Percentiles rank a stretch among this genome's conserved stretches.
Conservation (phyloP, 768 basidiomycete species). For the Termitomyces sp. region DNA sequence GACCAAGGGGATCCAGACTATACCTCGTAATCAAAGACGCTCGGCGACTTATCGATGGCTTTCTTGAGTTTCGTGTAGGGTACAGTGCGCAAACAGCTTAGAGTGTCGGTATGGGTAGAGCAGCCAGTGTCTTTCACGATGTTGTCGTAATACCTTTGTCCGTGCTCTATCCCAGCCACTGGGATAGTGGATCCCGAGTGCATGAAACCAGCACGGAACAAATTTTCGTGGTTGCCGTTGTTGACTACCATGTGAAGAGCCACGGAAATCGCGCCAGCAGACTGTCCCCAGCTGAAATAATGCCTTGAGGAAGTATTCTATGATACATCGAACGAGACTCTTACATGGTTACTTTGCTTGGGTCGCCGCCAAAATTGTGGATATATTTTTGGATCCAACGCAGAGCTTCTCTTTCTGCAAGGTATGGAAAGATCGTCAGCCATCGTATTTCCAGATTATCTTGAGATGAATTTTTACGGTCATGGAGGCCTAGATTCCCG, state of each 20-base stretch:
- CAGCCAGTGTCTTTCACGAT: slow-evolving; percentile 41
- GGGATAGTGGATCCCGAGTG: slow-evolving; percentile 45
- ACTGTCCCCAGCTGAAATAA: slow-evolving; percentile 33
- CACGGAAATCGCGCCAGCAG: slow-evolving; percentile 51
- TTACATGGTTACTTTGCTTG: slow-evolving; percentile 54
- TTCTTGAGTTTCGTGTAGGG: slow-evolving; percentile 34
- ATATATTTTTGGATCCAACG: slow-evolving; percentile 70
- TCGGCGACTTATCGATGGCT: slow-evolving; percentile 39
- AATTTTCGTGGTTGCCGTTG: slow-evolving; percentile 36
- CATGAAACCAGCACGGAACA: slow-evolving; percentile 52
- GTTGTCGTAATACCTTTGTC: slow-evolving; percentile 43
- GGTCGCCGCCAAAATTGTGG: slow-evolving; percentile 61
- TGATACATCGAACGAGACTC: slow-evolving; percentile 9
- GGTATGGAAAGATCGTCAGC: background rate
- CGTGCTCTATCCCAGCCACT: slow-evolving; percentile 38
- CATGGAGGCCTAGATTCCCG: slow-evolving; percentile 65
- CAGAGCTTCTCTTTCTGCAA: slow-evolving; percentile 50
- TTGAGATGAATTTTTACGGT: slow-evolving; percentile 39
- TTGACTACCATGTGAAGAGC: slow-evolving; percentile 47
- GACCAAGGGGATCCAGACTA: background rate
- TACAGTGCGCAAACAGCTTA: slow-evolving; percentile 39
- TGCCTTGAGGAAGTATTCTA: background rate
- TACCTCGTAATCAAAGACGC: slow-evolving; percentile 32
- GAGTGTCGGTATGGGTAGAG: slow-evolving; percentile 33
- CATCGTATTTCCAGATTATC: background rate